A percentile compares a stretch with the other conserved stretches of the same genome.
phyloP scores from a whole-genome alignment of 1,284 basidiomycete species.

The Fomitopsis pinicola region DNA sequence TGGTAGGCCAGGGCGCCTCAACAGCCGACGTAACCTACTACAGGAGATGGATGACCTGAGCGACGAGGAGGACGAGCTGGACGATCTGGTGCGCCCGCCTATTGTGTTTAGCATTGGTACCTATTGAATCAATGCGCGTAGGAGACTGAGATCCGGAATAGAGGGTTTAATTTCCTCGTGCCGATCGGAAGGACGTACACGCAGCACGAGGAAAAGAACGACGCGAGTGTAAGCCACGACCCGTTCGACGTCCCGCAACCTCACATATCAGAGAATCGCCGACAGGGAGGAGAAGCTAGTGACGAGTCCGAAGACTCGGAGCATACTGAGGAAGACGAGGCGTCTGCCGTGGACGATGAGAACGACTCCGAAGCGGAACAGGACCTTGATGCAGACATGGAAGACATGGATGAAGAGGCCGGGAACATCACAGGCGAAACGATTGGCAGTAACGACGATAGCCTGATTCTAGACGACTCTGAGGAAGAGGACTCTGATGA shows the following conservation, averaged over 20 bases:
- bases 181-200: constrained; percentile 71
- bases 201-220: constrained; percentile 78
- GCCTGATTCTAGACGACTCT: constrained; percentile 25
- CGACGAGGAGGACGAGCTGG: constrained; percentile 78
- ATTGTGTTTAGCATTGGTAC: not conserved
- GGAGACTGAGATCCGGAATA: constrained; percentile 56
- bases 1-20: constrained; percentile 48
- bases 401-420: constrained; percentile 63
- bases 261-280: not conserved
- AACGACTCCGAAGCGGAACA: constrained; percentile 30
- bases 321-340: constrained; percentile 26
- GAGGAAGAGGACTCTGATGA: constrained; percentile 11
- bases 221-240: constrained; percentile 52
- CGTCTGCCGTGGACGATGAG: constrained; percentile 33
- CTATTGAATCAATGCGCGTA: constrained; percentile 21
- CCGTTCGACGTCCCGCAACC: not conserved
- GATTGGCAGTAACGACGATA: constrained; percentile 32
- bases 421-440: constrained; percentile 30
- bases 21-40: constrained; percentile 62
- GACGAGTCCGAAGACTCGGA: constrained; percentile 38
- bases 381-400: constrained; percentile 69
- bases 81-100: constrained; percentile 49
- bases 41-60: constrained; percentile 83
- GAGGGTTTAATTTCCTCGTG: constrained; percentile 64
- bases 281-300: constrained; percentile 44